Conservation (phyloP, 2,329 filamentous ascomycete genomes). For the Aureobasidium pullulans region DNA sequence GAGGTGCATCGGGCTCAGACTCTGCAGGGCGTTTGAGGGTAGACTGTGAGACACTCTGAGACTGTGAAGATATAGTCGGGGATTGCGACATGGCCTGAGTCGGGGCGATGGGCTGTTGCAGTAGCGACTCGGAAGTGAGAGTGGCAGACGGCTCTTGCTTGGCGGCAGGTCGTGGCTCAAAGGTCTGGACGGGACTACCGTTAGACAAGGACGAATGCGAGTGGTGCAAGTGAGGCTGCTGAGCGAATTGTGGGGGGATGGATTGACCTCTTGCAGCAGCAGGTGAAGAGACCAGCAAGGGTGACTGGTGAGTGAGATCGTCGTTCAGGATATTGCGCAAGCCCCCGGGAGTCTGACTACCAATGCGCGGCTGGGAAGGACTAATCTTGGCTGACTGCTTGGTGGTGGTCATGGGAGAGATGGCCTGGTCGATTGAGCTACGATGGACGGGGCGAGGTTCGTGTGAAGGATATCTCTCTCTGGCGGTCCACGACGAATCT, state of each 20-base stretch:
- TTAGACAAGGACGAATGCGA: slow-evolving; percentile 3
- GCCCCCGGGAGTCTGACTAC: slow-evolving; percentile 5
- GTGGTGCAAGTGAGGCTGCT: slow-evolving; percentile 8
- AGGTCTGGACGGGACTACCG: slow-evolving; percentile 1
- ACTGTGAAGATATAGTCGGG: background rate
- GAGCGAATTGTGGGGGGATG: background rate
- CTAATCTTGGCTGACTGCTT: slow-evolving; percentile 3
- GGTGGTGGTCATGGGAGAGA: slow-evolving; percentile 10
- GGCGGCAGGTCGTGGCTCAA: background rate
- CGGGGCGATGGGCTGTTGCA: slow-evolving; percentile 14
- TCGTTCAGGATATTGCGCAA: slow-evolving; percentile 11
- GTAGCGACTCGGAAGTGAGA: slow-evolving; percentile 12
- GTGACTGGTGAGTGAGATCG: background rate
- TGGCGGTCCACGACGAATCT: background rate
- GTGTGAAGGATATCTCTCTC: background rate
- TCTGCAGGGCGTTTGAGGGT: slow-evolving; percentile 24
- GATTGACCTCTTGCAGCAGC: background rate
- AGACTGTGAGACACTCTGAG: background rate
- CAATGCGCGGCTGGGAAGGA: background rate
- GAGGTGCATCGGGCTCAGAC: slow-evolving; percentile 17
- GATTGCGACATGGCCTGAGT: background rate
- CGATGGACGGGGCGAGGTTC: background rate
- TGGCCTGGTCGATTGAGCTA: slow-evolving; percentile 6
- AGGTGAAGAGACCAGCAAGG: slow-evolving; percentile 5
- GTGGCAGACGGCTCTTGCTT: background rate